Evolutionary conservation across 2,329 filamentous ascomycete species (phyloP), one percentile per base, ranked within the genome.

Genomic region (Purpureocillium lavendulum): DNA sequence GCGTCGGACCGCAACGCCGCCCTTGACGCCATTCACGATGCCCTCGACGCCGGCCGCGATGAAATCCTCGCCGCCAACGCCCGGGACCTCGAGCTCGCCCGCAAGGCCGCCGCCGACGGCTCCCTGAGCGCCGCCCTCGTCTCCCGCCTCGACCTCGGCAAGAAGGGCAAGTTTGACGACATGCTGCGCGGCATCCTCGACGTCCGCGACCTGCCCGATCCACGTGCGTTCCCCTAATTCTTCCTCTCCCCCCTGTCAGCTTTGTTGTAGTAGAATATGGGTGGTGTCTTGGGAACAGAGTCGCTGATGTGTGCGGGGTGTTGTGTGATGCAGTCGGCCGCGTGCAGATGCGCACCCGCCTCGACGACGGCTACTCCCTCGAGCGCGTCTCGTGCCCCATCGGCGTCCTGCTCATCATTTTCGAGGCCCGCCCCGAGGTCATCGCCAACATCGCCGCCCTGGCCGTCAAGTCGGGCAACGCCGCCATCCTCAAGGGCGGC

Each of bases 401-500:
- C 51, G 92, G 92, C 43, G 89, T 97, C n/a, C 77, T 98, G 32
- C 76, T 98, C 49, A 92, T 98, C 64, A 97, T 98, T 56, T 98
- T 98, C 57, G 92, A 98, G 66, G 92, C 92, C 29, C 84, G 92
- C 7, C 92, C 92, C 7, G 92, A 98, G 65, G 92, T 98, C 48
- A 96, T 98, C 56, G 92, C 90, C 57, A 98, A 98, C 62, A 97
- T 98, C 56, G 88, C 92, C 46, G 87, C 89, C 4, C 73, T 98
- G 17, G 89, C 92, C 30, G 86, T 98, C 63, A 98, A 98, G 62
- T 97, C 90, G 11, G 92, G 88, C 53, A 98, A 98, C 62, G 85
- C 92, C 29, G 92, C 89, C 38, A 97, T 98, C 53, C 71, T 98
- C 45, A 98, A 98, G 71, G 90, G 89, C 45, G 92, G 92, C 48